Evolutionary conservation across 495 filamentous ascomycete species (phyloP).

Genomic region (Penicillium goetzii): DNA sequence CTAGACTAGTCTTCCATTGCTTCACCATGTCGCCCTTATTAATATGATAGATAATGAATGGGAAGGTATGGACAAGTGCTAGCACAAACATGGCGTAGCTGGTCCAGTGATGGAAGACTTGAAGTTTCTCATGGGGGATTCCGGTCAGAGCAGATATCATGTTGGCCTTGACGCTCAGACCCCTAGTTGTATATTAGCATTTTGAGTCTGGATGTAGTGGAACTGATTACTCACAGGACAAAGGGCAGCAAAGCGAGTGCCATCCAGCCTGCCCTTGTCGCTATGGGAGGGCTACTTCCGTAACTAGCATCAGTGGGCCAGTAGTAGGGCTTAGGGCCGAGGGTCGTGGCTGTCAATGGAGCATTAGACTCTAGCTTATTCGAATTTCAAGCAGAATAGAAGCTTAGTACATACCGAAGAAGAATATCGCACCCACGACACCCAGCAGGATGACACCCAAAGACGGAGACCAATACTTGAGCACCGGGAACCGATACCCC

Average conservation of each 20-base stretch:
- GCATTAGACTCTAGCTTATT: slow-evolving; percentile 19
- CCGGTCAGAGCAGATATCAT: slow-evolving; percentile 54
- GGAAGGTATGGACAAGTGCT: slow-evolving; percentile 55
- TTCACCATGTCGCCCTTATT: slow-evolving; percentile 49
- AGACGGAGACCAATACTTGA: slow-evolving; percentile 33
- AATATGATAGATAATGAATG: slow-evolving; percentile 54
- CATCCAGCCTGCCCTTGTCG: slow-evolving; percentile 57
- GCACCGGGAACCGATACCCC: slow-evolving; percentile 21
- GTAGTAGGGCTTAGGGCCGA: slow-evolving; percentile 60
- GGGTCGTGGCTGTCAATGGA: slow-evolving; percentile 44
- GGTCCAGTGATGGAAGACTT: slow-evolving; percentile 49
- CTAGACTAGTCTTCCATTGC: slow-evolving; percentile 47
- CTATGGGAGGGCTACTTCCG: slow-evolving; percentile 55
- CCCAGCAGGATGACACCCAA: slow-evolving; percentile 31
- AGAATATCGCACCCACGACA: slow-evolving; percentile 28
- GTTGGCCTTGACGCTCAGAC: slow-evolving; percentile 41
- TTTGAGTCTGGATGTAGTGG: background rate
- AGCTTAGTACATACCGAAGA: slow-evolving; percentile 31
- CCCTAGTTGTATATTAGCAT: slow-evolving; percentile 25
- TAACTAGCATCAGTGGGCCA: slow-evolving; percentile 57
- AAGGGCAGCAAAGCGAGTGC: slow-evolving; percentile 56
- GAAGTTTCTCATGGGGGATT: slow-evolving; percentile 55
- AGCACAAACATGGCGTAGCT: slow-evolving; percentile 53
- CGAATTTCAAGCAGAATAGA: slow-evolving; percentile 20
- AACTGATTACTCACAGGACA: slow-evolving; percentile 43